Conservation (phyloP, 495 filamentous ascomycete genomes). For the Acidomyces sp. region DNA sequence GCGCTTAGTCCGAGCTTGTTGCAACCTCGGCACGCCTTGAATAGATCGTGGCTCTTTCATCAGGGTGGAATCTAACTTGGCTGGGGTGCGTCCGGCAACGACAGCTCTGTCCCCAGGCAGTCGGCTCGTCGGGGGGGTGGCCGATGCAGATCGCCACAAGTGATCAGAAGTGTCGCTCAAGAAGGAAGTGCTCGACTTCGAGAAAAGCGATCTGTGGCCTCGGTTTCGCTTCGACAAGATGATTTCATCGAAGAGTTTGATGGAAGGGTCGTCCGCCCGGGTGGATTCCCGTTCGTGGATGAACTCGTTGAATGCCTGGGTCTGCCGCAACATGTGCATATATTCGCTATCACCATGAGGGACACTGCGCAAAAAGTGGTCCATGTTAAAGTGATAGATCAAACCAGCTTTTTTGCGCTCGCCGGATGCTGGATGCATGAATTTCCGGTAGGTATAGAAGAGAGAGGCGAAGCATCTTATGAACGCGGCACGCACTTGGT, state of each 20-base stretch:
- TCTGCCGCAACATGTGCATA: slow-evolving; percentile 73
- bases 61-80: slow-evolving; percentile 67
- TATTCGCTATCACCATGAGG: slow-evolving; percentile 87
- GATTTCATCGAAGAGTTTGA: slow-evolving; percentile 89
- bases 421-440: slow-evolving; percentile 55
- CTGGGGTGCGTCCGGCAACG: slow-evolving; percentile 52
- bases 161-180: slow-evolving; percentile 79
- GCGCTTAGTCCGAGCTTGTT: slow-evolving; percentile 26
- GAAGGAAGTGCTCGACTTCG: slow-evolving; percentile 48
- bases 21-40: slow-evolving; percentile 31
- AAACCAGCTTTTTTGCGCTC: slow-evolving; percentile 80
- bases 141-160: slow-evolving; percentile 79
- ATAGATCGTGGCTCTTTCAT: slow-evolving; percentile 60
- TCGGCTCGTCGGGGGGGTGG: slow-evolving; percentile 59
- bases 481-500: slow-evolving; percentile 85
- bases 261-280: slow-evolving; percentile 47
- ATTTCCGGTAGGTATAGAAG: slow-evolving; percentile 90
- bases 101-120: slow-evolving; percentile 56
- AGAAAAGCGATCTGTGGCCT: slow-evolving; percentile 40
- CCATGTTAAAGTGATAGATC: slow-evolving; percentile 88
- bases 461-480: slow-evolving; percentile 87
- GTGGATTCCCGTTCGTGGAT: slow-evolving; percentile 78
- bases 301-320: slow-evolving; percentile 95
- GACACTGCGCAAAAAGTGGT: slow-evolving; percentile 78
- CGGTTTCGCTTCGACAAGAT: slow-evolving; percentile 89